Base-by-base conservation (phyloP, 2,329 filamentous ascomycete species). In the Hypoxylon sp. region DNA sequence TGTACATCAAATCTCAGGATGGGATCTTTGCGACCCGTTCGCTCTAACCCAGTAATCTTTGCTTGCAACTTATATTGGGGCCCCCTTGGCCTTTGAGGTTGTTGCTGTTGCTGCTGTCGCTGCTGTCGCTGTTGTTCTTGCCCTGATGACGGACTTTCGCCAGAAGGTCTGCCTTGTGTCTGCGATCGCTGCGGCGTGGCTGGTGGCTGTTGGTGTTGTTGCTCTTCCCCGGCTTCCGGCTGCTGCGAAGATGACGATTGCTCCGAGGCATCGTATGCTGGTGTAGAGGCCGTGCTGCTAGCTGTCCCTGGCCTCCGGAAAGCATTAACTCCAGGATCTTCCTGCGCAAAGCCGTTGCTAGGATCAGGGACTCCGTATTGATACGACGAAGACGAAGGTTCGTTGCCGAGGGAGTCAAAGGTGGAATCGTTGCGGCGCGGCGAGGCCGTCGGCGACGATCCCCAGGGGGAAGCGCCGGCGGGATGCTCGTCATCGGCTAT, bases 1-100 rank as follows among this genome's bases (percentile, higher is more conserved):
- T 99, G 94, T 71, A 98, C 94, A 82, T 99, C 96, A 78, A 99
- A 99, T 74, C 94, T 90, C 67, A 99, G 82, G 72, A 98, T 94
- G 0, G 94, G 94, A 76, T 99, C 96, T 81, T 98, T 99, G 81
- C 97, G 94, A 68, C 94, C 94, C 3, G 93, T 96, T 66, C 96
- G 88, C 82, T 99, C 96, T 52, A 99, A 84, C 1, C 92, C 94
- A 0, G 94, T 98, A 71, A 99, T 94, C 84, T 98, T 99, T 50
- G 92, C 94, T 79, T 97, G 94, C 39, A 99, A 87, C 81, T 93
- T 95, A 81, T 92, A 94, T 69, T 91, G 88, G 29, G 92, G 91
- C 60, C 88, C 87, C 47, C 88, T 82, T 10, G 84, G 82, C 71
- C 81, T 79, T 2, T 89, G 94, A 2, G 88, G 89, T 61, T 84